These are phyloP conservation scores for Pilasporangium apinafurcum DNA, from an alignment of 352 stramenopile genomes.

Conservation along the genomic window DNA sequence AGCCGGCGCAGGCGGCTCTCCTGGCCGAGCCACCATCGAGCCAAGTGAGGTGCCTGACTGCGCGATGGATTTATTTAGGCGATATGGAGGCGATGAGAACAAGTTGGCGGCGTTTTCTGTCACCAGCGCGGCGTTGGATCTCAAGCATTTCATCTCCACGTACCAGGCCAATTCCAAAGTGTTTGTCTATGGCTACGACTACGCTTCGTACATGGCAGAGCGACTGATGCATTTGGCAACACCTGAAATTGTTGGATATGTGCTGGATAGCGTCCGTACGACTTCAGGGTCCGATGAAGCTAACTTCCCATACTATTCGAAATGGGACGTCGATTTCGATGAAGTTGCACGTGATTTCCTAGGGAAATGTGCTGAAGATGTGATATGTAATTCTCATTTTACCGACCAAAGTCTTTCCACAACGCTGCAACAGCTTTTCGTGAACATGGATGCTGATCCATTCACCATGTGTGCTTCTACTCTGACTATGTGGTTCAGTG, in stretches of 20 bases:
- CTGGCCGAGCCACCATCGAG: slow-evolving; percentile 10
- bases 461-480: slow-evolving; percentile 17
- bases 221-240: slow-evolving; percentile 34
- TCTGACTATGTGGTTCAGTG: neutral
- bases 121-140: slow-evolving; percentile 31
- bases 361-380: slow-evolving; percentile 8
- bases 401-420: neutral
- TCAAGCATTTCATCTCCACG: slow-evolving; percentile 14
- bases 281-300: slow-evolving; percentile 20
- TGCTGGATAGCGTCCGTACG: slow-evolving; percentile 34
- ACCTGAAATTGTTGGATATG: slow-evolving; percentile 32
- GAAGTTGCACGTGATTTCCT: slow-evolving; percentile 25
- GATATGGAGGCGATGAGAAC: slow-evolving; percentile 33
- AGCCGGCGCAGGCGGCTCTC: slow-evolving; percentile 33
- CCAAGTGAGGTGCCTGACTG: slow-evolving; percentile 20
- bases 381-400: slow-evolving; percentile 14
- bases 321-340: slow-evolving; percentile 27
- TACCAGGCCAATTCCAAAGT: slow-evolving; percentile 9
- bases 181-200: slow-evolving; percentile 32
- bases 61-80: slow-evolving; percentile 19
- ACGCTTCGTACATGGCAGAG: slow-evolving; percentile 36
- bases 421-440: slow-evolving; percentile 13
- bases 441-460: slow-evolving; percentile 13
- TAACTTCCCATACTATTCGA: slow-evolving; percentile 25
- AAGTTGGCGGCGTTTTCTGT: slow-evolving; percentile 37